Percentiles rank a stretch among this genome's conserved stretches.
These are phyloP conservation scores for Ceratocystis colombiana DNA, from an alignment of 2,329 filamentous ascomycete genomes.

Conservation along the genomic window DNA sequence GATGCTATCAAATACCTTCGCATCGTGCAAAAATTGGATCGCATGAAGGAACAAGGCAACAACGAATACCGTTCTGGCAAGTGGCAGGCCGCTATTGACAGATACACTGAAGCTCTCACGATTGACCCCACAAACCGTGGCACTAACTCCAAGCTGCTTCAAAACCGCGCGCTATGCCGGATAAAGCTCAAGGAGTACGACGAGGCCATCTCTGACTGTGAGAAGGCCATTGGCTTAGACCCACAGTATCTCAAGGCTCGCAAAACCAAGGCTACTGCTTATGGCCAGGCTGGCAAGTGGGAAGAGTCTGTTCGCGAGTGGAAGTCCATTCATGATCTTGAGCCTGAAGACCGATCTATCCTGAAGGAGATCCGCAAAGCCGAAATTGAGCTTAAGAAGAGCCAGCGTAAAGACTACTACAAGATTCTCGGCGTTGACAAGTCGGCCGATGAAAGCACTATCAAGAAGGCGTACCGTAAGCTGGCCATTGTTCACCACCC, in stretches of 20 bases:
- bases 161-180: constrained; percentile 82
- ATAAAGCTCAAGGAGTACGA: constrained; percentile 76
- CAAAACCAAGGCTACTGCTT: constrained; percentile 85
- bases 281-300: constrained; percentile 79
- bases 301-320: constrained; percentile 82
- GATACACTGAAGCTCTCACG: constrained; percentile 72
- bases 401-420: constrained; percentile 95
- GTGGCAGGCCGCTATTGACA: constrained; percentile 69
- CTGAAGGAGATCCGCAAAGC: constrained; percentile 78
- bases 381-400: constrained; percentile 95
- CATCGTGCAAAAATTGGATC: constrained; percentile 81
- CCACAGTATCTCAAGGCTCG: constrained; percentile 79
- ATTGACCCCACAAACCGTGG: constrained; percentile 82
- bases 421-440: constrained; percentile 88
- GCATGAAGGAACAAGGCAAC: constrained; percentile 92
- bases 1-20: constrained; percentile 81
- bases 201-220: constrained; percentile 74
- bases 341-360: constrained; percentile 71
- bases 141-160: constrained; percentile 87
- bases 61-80: constrained; percentile 74
- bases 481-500: constrained; percentile 90
- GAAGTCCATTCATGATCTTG: constrained; percentile 73
- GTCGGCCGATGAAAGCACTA: constrained; percentile 69
- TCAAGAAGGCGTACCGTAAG: constrained; percentile 96
- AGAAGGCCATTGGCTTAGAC: constrained; percentile 71